These are phyloP conservation scores for Leucaena leucocephala DNA, from an alignment of 306 rosid genomes.

Conservation along the genomic window DNA sequence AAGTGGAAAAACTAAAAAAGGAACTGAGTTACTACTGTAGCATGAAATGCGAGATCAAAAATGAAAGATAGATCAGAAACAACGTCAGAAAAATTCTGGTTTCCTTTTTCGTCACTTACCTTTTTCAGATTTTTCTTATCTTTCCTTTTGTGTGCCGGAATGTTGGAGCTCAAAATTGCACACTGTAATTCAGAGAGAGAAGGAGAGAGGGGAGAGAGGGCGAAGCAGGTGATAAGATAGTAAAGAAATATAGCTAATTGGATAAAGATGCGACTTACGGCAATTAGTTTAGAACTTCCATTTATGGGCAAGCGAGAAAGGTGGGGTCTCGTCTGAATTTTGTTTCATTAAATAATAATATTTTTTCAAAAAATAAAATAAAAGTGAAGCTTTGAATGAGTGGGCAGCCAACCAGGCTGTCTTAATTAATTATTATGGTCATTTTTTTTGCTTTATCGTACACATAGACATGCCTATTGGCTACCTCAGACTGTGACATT, in stretches of 20 bases:
- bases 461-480: neutral
- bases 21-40: neutral
- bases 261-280: neutral
- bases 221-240: neutral
- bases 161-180: neutral
- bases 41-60: neutral
- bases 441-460: neutral
- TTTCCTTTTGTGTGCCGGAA: neutral
- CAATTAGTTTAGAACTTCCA: neutral
- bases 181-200: conserved; percentile 2
- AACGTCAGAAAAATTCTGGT: neutral
- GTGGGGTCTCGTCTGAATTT: neutral
- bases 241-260: neutral
- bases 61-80: neutral
- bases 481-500: neutral
- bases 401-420: neutral
- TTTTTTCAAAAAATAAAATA: neutral
- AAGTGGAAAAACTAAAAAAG: neutral
- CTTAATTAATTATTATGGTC: neutral
- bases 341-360: neutral
- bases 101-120: neutral
- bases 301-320: conserved; percentile 17
- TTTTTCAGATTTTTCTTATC: neutral
- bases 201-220: neutral
- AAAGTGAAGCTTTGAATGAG: neutral